Base-by-base conservation (phyloP, 441 rosid genomes). In the Erysimum cheiri region DNA sequence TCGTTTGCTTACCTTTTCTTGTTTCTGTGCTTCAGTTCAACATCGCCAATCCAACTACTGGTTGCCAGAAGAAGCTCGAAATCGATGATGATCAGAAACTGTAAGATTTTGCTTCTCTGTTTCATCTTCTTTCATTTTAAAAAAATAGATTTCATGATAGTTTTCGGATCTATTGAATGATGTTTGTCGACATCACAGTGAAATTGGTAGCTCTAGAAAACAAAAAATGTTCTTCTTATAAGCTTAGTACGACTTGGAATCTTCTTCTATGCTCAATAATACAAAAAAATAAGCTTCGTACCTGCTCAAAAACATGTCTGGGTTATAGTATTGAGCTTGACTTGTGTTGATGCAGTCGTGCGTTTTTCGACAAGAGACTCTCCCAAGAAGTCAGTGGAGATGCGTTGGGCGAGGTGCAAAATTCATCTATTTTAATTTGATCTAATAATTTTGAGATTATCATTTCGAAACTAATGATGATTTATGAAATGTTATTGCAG, bases 31-130 rank as follows among this genome's bases (percentile, higher is more conserved):
- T 68, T 63, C 76, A 86, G 93, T 83, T 83, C 57, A 86, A 85
- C 68, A 81, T 88, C 14, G 91, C 91, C n/a, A 84, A 84, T 65
- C 89, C 89, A 6, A 86, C 89, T 12, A 88, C 88, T 60, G 89
- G 88, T 22, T 88, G 89, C 82, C 89, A 88, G 77, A 86, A 88
- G 85, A 88, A 88, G 83, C 89, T 88, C 50, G 89, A 88, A 70
- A 82, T 86, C 73, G 91, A 84, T 78, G 91, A 88, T 80, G 91
- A 86, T 55, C 84, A 78, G 81, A 88, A 86, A 69, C 89, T 84
- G 89, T 83, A 74, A 79, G 86, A 10, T 13, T 28, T 10, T 8
- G 4, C 19, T 15, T 14, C 6, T 37, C 10, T 11, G 1, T 24
- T 55, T 73, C 64, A 14, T 5, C 8, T 9, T 3, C 12, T 7